Percentiles rank a stretch among this genome's conserved stretches.
Conservation (phyloP, 331 rosid genomes). For the Spiraea crenata region DNA sequence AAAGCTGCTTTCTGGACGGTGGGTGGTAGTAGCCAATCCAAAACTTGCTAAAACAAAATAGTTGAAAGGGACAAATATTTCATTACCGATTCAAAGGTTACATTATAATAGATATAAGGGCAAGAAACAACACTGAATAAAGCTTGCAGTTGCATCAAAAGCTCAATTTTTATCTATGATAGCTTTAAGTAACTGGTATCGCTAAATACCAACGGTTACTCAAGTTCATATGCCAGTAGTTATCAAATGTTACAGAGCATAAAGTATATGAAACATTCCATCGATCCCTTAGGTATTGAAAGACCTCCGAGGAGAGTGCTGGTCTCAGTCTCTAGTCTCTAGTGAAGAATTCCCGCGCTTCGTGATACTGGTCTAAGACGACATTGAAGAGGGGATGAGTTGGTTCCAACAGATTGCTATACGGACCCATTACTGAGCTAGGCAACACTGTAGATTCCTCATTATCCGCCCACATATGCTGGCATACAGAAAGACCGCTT, state of each 20-base stretch:
- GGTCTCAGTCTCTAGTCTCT: conserved; percentile 15
- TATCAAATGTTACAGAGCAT: neutral
- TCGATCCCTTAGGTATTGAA: neutral
- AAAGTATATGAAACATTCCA: neutral
- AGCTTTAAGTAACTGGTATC: no score
- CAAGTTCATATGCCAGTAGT: neutral
- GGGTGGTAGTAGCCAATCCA: no score
- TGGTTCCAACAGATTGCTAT: conserved; percentile 72
- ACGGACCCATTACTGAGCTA: conserved; percentile 59
- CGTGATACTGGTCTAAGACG: conserved; percentile 54
- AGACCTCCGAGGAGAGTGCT: neutral
- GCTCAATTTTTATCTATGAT: no score
- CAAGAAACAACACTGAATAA: no score
- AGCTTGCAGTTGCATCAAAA: no score
- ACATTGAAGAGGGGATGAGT: conserved; percentile 85
- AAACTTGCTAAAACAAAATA: no score
- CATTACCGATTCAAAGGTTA: no score
- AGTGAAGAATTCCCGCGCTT: conserved; percentile 64
- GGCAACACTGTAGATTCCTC: conserved; percentile 60
- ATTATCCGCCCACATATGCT: conserved; percentile 56
- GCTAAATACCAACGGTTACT: neutral
- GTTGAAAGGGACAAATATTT: no score
- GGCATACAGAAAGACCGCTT: conserved; percentile 82
- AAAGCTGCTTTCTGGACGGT: no score
- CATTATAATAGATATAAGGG: no score